phyloP scores from a whole-genome alignment of 305 asterid genomes.

The Fraxinus sp. region DNA sequence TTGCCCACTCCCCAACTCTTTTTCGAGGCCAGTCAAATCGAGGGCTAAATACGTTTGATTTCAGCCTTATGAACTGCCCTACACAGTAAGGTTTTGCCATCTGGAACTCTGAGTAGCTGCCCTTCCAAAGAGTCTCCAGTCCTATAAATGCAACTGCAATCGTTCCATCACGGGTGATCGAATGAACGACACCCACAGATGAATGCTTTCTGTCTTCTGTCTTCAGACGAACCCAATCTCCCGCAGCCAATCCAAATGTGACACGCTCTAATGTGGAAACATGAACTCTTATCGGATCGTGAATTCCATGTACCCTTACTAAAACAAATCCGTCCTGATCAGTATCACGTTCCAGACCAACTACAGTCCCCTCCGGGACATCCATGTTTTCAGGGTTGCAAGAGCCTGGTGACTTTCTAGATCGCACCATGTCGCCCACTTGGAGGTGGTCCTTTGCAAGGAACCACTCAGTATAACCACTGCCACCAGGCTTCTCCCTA shows the following conservation, averaged over 20 bases:
- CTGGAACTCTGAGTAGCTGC: constrained; percentile 47
- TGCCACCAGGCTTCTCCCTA: constrained; percentile 34
- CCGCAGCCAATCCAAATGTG: constrained; percentile 54
- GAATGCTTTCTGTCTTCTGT: constrained; percentile 41
- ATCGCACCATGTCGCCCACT: constrained; percentile 58
- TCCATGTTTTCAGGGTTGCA: constrained; percentile 34
- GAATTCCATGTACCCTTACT: constrained; percentile 45
- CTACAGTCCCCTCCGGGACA: constrained; percentile 52
- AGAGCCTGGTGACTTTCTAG: constrained; percentile 41
- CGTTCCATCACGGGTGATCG: constrained; percentile 52
- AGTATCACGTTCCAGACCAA: constrained; percentile 55
- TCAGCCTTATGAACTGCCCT: constrained; percentile 51
- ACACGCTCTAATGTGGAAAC: constrained; percentile 50
- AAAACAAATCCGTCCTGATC: constrained; percentile 51
- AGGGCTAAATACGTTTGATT: constrained; percentile 37
- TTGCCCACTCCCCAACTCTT: constrained; percentile 44
- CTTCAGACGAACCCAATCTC: constrained; percentile 58
- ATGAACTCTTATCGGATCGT: constrained; percentile 44
- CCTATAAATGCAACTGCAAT: constrained; percentile 50
- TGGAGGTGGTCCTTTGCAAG: constrained; percentile 58
- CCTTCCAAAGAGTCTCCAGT: constrained; percentile 55
- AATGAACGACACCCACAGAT: constrained; percentile 52
- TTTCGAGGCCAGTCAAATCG: constrained; percentile 57
- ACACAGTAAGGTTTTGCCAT: constrained; percentile 37
- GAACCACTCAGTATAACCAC: constrained; percentile 50